Evolutionary conservation across 768 basidiomycete species (phyloP).

Genomic region (Phanerochaete sordida): DNA sequence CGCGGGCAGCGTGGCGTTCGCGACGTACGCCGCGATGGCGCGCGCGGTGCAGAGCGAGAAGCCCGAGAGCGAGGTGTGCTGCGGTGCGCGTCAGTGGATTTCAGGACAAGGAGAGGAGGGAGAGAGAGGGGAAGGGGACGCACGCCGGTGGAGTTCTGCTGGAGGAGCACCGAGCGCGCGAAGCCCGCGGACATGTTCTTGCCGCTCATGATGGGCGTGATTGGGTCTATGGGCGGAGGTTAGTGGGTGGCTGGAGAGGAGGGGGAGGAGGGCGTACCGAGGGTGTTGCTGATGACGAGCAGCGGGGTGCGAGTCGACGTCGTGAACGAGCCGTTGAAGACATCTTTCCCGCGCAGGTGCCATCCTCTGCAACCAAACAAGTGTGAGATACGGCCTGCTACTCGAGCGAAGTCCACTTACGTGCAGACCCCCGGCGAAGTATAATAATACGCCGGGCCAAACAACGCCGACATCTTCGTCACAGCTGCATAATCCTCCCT

Average conservation of each 20-base stretch:
- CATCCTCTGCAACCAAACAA: background rate
- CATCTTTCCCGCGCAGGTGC: background rate
- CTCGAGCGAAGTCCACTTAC: background rate
- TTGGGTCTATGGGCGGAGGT: background rate
- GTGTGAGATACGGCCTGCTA: background rate
- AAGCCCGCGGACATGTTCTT: conserved; percentile 5
- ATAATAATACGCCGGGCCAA: no score
- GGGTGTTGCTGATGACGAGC: conserved; percentile 1
- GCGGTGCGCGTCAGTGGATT: background rate
- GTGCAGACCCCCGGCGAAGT: no score
- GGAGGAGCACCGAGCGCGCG: background rate
- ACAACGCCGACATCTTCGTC: no score
- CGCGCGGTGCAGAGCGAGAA: conserved; percentile 31
- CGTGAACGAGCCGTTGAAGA: background rate
- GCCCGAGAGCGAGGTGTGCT: conserved; percentile 8
- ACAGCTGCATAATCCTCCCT: no score
- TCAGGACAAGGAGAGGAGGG: background rate
- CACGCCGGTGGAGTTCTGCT: conserved; percentile 5
- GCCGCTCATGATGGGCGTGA: background rate
- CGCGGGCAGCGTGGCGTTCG: conserved; percentile 35
- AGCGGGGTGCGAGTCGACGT: background rate
- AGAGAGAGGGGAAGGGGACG: no score
- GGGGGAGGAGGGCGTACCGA: background rate
- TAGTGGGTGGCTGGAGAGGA: no score
- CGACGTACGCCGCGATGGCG: conserved; percentile 37